Percentiles rank a stretch among this genome's conserved stretches.
phyloP scores from a whole-genome alignment of 75 land plant species.

The Azolla pinnata region DNA sequence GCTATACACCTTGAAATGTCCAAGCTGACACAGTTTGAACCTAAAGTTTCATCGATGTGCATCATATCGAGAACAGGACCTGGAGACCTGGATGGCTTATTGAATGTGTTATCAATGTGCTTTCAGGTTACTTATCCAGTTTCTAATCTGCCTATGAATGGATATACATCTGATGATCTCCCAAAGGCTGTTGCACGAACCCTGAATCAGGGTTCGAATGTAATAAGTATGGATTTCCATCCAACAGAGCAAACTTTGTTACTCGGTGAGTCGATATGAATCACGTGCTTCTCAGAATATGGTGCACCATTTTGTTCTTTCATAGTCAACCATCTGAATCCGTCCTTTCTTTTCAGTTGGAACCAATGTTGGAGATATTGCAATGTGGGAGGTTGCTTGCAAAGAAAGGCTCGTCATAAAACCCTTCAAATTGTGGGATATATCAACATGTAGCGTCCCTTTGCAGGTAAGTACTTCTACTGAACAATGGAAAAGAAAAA shows the following conservation, averaged over 20 bases:
- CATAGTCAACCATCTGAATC: not conserved
- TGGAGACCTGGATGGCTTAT: not conserved
- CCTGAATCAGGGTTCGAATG: constrained; percentile 61
- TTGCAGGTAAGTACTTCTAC: constrained; percentile 40
- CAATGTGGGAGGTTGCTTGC: constrained; percentile 66
- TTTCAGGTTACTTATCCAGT: constrained; percentile 43
- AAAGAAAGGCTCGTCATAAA: constrained; percentile 42
- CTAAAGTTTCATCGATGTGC: not conserved
- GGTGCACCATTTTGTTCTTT: not conserved
- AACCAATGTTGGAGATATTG: constrained; percentile 77
- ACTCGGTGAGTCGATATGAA: constrained; percentile 31
- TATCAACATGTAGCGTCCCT: constrained; percentile 41
- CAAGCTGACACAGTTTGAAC: not conserved
- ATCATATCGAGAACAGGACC: not conserved
- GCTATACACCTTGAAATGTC: not conserved
- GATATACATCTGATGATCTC: constrained; percentile 52
- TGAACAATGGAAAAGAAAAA: not conserved
- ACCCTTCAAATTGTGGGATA: constrained; percentile 81
- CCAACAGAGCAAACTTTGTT: constrained; percentile 66
- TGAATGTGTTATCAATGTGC: constrained; percentile 19
- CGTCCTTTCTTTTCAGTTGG: constrained; percentile 40
- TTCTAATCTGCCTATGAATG: constrained; percentile 28
- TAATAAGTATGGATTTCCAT: constrained; percentile 86
- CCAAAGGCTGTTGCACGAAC: constrained; percentile 56
- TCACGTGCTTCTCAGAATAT: not conserved